These are phyloP conservation scores for Wallacemonas sp. DNA, from an alignment of 208 protist genomes.

Conservation along the genomic window DNA sequence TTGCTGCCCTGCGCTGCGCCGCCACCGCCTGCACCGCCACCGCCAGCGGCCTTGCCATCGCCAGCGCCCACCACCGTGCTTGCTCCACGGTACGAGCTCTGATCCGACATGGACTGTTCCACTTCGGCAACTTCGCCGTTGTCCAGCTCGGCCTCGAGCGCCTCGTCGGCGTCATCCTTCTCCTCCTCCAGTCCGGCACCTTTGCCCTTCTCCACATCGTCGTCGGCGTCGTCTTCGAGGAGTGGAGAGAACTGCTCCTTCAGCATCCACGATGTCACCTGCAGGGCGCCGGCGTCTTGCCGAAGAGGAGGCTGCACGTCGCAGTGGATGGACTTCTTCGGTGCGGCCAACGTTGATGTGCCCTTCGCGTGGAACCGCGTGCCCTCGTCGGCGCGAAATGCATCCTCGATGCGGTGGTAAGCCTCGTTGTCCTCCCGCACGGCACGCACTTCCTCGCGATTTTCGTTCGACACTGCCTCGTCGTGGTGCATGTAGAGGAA, in stretches of 20 bases:
- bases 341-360: conserved; percentile 74
- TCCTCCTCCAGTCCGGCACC: conserved; percentile 29
- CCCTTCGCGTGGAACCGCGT: conserved; percentile 80
- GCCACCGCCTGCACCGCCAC: background rate
- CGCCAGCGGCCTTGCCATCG: background rate
- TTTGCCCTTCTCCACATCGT: conserved; percentile 43
- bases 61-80: conserved; percentile 23
- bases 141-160: conserved; percentile 49
- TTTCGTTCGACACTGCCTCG: conserved; percentile 76
- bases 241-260: conserved; percentile 68
- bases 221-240: conserved; percentile 47
- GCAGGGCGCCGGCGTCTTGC: conserved; percentile 53
- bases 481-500: conserved; percentile 88
- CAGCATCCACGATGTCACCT: conserved; percentile 91
- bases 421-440: conserved; percentile 54
- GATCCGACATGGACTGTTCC: conserved; percentile 29
- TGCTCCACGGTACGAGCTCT: conserved; percentile 24
- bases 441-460: conserved; percentile 34
- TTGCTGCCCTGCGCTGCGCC: conserved; percentile 15
- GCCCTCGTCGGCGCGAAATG: conserved; percentile 65
- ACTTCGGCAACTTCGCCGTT: conserved; percentile 19
- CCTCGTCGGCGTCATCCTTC: conserved; percentile 28
- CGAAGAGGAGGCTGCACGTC: conserved; percentile 73
- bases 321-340: conserved; percentile 84
- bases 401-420: conserved; percentile 52